Evolutionary conservation across 257 asterid species (phyloP).

Genomic region (Solanum clarkiae): DNA sequence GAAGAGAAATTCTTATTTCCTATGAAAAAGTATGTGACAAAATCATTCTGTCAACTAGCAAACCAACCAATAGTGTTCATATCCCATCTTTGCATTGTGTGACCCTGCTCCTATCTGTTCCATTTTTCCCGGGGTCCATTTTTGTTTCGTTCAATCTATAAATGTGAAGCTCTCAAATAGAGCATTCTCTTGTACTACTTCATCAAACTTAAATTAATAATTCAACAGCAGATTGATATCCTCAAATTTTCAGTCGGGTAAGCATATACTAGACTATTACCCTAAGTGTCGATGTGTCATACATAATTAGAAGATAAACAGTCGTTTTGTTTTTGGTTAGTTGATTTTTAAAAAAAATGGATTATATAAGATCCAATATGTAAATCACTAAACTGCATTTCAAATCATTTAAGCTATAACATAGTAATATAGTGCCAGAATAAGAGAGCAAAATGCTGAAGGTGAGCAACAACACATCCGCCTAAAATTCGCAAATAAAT

Average conservation of each 20-base stretch:
- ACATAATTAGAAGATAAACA: not conserved
- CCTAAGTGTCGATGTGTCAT: not conserved
- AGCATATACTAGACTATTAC: not conserved
- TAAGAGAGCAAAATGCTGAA: not conserved
- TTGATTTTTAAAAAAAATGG: not conserved
- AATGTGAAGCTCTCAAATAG: not conserved
- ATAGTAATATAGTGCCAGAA: not conserved
- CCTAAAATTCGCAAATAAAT: not conserved
- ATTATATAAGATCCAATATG: not conserved
- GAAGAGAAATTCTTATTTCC: not conserved
- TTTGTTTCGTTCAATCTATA: not conserved
- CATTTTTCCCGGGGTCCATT: not conserved
- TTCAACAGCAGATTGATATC: not conserved
- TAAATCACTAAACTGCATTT: not conserved
- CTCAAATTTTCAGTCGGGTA: not conserved
- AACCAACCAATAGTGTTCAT: not conserved
- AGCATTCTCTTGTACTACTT: not conserved
- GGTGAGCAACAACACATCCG: not conserved
- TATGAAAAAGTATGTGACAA: not conserved
- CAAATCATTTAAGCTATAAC: not conserved
- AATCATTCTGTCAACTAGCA: not conserved
- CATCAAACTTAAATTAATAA: not conserved
- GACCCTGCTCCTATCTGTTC: not conserved
- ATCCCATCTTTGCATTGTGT: not conserved
- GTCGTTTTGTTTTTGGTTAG: not conserved